A percentile compares a stretch with the other conserved stretches of the same genome.
These are phyloP conservation scores for Meira miltonrushii DNA, from an alignment of 1,284 basidiomycete species.

Conservation along the genomic window DNA sequence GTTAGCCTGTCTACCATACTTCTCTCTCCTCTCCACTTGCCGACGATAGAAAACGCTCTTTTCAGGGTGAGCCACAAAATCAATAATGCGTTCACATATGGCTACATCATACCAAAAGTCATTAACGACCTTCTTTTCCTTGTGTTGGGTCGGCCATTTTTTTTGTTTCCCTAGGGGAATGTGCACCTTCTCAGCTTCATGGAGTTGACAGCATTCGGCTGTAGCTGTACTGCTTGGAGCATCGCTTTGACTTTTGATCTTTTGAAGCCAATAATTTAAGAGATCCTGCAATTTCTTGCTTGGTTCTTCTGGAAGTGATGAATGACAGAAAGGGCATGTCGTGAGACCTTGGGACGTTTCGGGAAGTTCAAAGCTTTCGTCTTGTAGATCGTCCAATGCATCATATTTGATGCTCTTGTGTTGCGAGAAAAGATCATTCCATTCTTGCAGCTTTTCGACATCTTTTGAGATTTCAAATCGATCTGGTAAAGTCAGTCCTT, in stretches of 20 bases:
- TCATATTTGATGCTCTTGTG: no score
- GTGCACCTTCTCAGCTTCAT: background rate
- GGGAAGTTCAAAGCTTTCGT: no score
- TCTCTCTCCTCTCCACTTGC: background rate
- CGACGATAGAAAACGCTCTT: background rate
- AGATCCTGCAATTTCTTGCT: background rate
- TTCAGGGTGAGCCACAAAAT: background rate
- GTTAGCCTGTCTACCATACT: background rate
- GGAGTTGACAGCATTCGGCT: background rate
- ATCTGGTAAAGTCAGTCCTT: no score
- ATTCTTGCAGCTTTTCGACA: no score
- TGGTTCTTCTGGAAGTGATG: background rate
- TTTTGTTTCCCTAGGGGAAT: background rate
- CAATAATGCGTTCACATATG: background rate
- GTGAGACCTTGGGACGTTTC: background rate
- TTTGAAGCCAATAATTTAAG: background rate
- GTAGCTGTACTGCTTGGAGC: background rate
- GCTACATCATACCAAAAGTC: background rate
- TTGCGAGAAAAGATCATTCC: no score
- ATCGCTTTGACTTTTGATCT: background rate
- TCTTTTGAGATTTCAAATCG: no score
- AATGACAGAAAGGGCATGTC: background rate
- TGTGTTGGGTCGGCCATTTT: background rate
- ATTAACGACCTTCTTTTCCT: background rate
- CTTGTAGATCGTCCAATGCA: no score